These are phyloP conservation scores for Alternaria consortialis DNA, from an alignment of 2,329 filamentous ascomycete species.

Conservation along the genomic window DNA sequence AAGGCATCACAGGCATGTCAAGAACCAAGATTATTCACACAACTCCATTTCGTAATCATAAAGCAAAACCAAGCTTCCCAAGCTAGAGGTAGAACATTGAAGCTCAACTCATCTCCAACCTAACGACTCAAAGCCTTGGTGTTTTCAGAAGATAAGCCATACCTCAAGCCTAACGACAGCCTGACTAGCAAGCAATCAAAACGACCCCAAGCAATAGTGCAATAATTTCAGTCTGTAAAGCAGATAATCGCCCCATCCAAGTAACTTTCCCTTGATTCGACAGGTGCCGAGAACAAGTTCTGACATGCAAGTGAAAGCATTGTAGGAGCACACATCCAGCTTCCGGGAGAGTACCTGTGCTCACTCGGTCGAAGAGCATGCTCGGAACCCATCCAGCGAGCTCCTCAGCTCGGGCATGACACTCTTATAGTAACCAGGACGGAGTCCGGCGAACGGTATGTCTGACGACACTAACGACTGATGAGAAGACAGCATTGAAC, in stretches of 20 bases:
- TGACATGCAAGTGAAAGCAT: background rate
- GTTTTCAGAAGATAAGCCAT: background rate
- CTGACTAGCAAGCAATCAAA: background rate
- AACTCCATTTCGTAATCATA: background rate
- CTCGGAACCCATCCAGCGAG: background rate
- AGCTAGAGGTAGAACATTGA: background rate
- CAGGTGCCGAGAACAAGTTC: background rate
- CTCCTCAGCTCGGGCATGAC: background rate
- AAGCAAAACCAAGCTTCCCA: background rate
- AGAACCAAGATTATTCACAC: background rate
- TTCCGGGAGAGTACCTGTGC: background rate
- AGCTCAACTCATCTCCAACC: background rate
- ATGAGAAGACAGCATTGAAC: constrained; percentile 12
- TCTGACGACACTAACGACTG: constrained; percentile 8
- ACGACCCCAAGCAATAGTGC: background rate
- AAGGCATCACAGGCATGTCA: background rate
- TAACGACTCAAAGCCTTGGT: background rate
- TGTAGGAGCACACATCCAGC: background rate
- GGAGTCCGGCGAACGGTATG: constrained; percentile 5
- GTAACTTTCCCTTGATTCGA: background rate
- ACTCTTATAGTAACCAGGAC: background rate
- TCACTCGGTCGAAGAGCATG: background rate
- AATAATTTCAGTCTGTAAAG: constrained; percentile 6
- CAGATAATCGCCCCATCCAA: background rate
- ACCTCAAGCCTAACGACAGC: background rate